Percentiles rank a stretch among this genome's conserved stretches.
Evolutionary conservation across 2,329 filamentous ascomycete genomes (phyloP).

Genomic region (Aulographum hederae): DNA sequence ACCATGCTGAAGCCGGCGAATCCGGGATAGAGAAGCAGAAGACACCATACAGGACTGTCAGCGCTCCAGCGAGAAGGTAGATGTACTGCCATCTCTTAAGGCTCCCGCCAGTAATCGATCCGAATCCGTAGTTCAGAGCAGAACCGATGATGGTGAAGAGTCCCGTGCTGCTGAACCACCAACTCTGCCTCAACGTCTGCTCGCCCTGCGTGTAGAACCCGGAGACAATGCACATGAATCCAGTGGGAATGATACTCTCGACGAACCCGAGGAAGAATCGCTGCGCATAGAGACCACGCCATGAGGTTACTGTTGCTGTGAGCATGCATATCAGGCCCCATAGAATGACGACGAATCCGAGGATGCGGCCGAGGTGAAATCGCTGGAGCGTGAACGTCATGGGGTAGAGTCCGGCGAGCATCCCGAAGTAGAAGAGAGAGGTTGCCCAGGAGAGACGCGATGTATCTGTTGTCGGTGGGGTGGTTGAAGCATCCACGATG

Average conservation of each 20-base stretch:
- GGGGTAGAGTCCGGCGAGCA: constrained; percentile 56
- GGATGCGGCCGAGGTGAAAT: constrained; percentile 44
- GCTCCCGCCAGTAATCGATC: constrained; percentile 15
- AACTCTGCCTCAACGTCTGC: constrained; percentile 15
- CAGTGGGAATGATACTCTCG: constrained; percentile 36
- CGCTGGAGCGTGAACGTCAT: constrained; percentile 54
- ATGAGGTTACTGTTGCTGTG: constrained; percentile 46
- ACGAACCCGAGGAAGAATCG: constrained; percentile 38
- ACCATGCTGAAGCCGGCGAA: constrained; percentile 50
- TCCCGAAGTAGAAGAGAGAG: constrained; percentile 64
- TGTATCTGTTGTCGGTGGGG: constrained; percentile 43
- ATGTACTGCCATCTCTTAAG: constrained; percentile 50
- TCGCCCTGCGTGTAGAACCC: constrained; percentile 22
- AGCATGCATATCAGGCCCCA: constrained; percentile 52
- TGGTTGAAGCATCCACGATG: constrained; percentile 29
- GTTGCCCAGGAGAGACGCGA: constrained; percentile 58
- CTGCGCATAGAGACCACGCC: constrained; percentile 40
- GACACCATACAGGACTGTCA: constrained; percentile 47
- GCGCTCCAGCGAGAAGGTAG: constrained; percentile 43
- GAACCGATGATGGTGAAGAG: constrained; percentile 11
- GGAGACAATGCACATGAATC: constrained; percentile 35
- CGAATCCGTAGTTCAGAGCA: constrained; percentile 12
- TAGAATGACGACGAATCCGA: constrained; percentile 43
- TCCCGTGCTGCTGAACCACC: constrained; percentile 12
- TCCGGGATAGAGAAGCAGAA: constrained; percentile 48